Conservation (phyloP, 2,329 filamentous ascomycete genomes). For the Leptographium wingfieldii region DNA sequence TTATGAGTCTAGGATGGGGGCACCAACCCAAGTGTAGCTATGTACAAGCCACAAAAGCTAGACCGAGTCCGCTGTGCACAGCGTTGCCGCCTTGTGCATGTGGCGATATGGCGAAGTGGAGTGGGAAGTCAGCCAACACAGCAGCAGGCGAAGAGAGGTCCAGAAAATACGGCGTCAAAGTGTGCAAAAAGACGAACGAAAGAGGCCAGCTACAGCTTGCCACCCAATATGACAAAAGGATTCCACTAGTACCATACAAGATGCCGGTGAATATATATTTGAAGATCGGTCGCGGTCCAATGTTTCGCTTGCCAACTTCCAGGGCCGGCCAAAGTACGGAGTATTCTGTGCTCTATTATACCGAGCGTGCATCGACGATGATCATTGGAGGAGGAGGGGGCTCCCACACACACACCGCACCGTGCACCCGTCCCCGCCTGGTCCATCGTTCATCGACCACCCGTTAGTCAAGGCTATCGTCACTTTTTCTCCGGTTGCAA, state of each 20-base stretch:
- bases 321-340: background rate
- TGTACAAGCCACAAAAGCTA: background rate
- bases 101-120: background rate
- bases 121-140: background rate
- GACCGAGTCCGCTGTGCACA: background rate
- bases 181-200: background rate
- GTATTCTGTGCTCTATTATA: background rate
- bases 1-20: background rate
- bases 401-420: background rate
- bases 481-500: slow-evolving; percentile 9
- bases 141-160: background rate
- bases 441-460: background rate
- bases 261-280: background rate
- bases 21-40: background rate
- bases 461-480: slow-evolving; percentile 4
- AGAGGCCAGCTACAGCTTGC: background rate
- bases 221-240: background rate
- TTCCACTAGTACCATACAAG: background rate
- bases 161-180: background rate
- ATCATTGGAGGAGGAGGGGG: background rate
- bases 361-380: background rate
- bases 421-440: background rate
- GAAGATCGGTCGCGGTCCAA: too few species aligned
- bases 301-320: background rate
- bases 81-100: background rate